A percentile compares a stretch with the other conserved stretches of the same genome.
These are phyloP conservation scores for Themeda triandra DNA, from an alignment of 176 grass and related monocot genomes.

Conservation along the genomic window DNA sequence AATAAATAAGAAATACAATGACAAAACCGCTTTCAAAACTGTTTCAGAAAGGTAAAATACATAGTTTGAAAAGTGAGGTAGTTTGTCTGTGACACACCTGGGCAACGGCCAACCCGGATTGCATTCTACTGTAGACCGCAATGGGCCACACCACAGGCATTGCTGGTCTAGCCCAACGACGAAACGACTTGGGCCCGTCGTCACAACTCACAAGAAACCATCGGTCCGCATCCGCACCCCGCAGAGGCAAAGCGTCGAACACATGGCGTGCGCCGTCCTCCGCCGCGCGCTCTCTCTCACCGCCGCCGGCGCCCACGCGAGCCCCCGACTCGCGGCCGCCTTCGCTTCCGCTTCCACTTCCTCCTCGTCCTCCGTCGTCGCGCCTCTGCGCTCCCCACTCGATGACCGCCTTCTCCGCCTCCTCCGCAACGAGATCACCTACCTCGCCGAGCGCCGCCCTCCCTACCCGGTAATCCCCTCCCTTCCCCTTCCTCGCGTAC, in stretches of 20 bases:
- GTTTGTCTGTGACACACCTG: too few relatives aligned
- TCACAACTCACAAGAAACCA: not conserved
- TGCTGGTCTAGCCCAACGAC: not conserved
- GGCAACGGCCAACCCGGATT: too few relatives aligned
- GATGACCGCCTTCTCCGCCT: constrained; percentile 65
- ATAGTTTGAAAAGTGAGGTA: too few relatives aligned
- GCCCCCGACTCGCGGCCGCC: not conserved
- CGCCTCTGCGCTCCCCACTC: constrained; percentile 23
- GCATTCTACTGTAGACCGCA: too few relatives aligned
- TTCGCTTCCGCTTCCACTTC: not conserved
- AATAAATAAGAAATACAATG: too few relatives aligned
- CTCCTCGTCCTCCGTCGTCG: constrained; percentile 5
- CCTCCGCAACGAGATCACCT: constrained; percentile 74
- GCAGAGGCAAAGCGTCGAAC: constrained; percentile 15
- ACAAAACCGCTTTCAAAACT: too few relatives aligned
- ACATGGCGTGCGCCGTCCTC: constrained; percentile 41
- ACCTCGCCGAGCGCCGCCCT: constrained; percentile 50
- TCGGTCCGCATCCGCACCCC: not conserved
- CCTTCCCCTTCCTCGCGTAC: not conserved
- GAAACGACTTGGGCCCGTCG: not conserved
- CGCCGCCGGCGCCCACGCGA: not conserved
- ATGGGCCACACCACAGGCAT: not conserved
- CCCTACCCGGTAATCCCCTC: constrained; percentile 40
- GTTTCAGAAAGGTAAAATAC: too few relatives aligned
- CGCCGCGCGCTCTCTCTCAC: constrained; percentile 20